These are phyloP conservation scores for Saturnispora saitoi DNA, from an alignment of 805 yeast species.

Conservation along the genomic window DNA sequence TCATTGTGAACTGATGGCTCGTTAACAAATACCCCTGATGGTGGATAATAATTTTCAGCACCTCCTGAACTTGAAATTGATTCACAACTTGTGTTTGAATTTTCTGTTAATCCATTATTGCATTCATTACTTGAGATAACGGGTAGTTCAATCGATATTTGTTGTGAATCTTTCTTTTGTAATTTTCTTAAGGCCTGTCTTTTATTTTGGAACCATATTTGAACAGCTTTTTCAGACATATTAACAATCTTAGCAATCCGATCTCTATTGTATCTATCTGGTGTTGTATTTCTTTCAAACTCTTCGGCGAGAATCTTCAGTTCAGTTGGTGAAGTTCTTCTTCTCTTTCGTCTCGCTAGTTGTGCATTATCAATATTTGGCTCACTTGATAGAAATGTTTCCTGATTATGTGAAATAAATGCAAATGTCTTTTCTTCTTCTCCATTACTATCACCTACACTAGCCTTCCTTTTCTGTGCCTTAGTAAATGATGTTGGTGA, in stretches of 20 bases:
- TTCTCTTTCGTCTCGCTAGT: constrained; percentile 85
- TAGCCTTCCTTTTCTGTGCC: not conserved
- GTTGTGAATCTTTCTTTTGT: constrained; percentile 5
- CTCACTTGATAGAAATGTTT: constrained; percentile 75
- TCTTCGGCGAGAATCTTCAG: constrained; percentile 72
- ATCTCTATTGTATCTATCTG: constrained; percentile 65
- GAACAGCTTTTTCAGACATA: constrained; percentile 97
- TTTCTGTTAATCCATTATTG: not conserved
- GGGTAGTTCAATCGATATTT: not conserved
- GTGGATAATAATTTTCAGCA: not conserved
- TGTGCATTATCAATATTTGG: constrained; percentile 87
- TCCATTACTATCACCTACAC: not conserved
- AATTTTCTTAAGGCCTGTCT: constrained; percentile 68
- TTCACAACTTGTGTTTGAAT: not conserved
- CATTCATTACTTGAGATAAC: not conserved
- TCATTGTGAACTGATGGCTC: not conserved
- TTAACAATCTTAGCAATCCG: constrained; percentile 74
- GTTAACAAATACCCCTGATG: constrained; percentile 1
- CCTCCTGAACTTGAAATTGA: not conserved
- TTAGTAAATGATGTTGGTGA: not conserved
- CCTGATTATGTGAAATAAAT: constrained; percentile 87
- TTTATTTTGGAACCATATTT: constrained; percentile 96
- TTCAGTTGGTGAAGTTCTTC: constrained; percentile 90
- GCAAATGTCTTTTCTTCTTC: constrained; percentile 48
- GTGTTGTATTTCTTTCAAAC: constrained; percentile 70